Evolutionary conservation across 768 basidiomycete species (phyloP).

Genomic region (Phylloporus scabripes): DNA sequence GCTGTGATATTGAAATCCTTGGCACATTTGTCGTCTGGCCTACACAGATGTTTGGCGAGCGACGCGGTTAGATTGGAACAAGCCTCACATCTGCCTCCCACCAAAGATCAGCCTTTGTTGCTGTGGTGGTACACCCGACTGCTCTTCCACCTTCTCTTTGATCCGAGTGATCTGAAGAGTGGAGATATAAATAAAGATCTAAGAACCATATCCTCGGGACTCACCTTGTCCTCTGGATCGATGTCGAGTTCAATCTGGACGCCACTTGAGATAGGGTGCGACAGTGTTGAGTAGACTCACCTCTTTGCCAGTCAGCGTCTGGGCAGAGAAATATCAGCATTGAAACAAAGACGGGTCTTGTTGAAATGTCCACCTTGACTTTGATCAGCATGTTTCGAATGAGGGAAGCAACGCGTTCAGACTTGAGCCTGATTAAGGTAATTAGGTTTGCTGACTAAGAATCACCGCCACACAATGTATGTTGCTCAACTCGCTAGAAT

Average conservation of each 20-base stretch:
- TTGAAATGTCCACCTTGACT: constrained; percentile 17
- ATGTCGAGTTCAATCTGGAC: constrained; percentile 90
- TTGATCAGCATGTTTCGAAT: constrained; percentile 21
- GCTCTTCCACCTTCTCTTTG: constrained; percentile 98
- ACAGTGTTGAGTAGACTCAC: constrained; percentile 35
- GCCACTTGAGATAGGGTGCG: constrained; percentile 8
- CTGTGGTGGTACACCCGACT: constrained; percentile 93
- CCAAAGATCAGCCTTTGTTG: constrained; percentile 88
- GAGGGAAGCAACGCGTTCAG: too few relatives aligned
- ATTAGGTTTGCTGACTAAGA: constrained; percentile 2
- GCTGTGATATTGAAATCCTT: constrained; percentile 77
- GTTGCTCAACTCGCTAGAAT: too few relatives aligned
- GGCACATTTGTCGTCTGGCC: constrained; percentile 92
- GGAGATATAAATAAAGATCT: background rate
- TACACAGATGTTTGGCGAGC: background rate
- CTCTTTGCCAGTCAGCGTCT: constrained; percentile 98
- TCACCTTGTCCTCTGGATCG: constrained; percentile 80
- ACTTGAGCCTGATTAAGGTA: background rate
- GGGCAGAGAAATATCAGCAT: background rate
- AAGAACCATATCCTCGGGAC: constrained; percentile 26
- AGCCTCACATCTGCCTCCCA: constrained; percentile 85
- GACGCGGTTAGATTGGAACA: background rate
- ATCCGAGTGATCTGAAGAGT: constrained; percentile 73
- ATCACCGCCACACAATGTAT: too few relatives aligned
- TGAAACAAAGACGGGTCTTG: background rate